Base-by-base conservation (phyloP, 768 basidiomycete genomes). In the Suillus brevipes region DNA sequence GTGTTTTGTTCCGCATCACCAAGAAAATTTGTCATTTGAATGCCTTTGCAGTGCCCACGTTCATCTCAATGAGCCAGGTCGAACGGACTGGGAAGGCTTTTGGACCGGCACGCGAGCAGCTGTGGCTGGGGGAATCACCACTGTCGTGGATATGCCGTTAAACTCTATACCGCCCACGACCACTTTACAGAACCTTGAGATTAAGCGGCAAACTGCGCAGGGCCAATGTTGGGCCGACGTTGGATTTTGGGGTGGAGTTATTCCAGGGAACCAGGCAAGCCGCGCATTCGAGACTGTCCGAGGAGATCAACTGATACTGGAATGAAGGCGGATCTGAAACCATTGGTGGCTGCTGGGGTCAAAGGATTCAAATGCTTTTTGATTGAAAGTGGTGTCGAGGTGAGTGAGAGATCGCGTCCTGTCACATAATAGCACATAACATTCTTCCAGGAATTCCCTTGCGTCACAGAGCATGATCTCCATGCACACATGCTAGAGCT, bases 281-380 rank as follows among this genome's bases (percentile, higher is more conserved):
- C 18, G 49, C 61, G 49, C 20, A 3, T 43, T 37, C 43, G 16
- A 52, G 47, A 57, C 53, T 63, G 23, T 25, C 13, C 14, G 53
- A 53, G 25, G 28, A 37, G 16, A 28, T 7, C 28, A 16, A 18
- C 53, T 56, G 52, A 64, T 42, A n/a, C 13, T 36, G 53, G 18
- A 62, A 57, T 50, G 52, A 67, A 96, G 94, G 74, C 76, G 50
- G 84, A 96, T 69, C 84, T 99, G 52, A 83, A 82, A 64, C 87
- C 89, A n/a, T 81, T 99, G 50, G 79, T 96, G 16, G 74, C 84
- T 37, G 85, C 86, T 38, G 96, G 97, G 7, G 91, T 97, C 37
- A 92, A 90, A 78, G 97, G 97, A 0, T 98, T 98, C 83, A 98
- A 99, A 75, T 97, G 95, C 74, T 99, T 98, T 77, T 79, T 98